Conservation (phyloP, 2,329 filamentous ascomycete species). For the Neophaeococcomyces aloes region DNA sequence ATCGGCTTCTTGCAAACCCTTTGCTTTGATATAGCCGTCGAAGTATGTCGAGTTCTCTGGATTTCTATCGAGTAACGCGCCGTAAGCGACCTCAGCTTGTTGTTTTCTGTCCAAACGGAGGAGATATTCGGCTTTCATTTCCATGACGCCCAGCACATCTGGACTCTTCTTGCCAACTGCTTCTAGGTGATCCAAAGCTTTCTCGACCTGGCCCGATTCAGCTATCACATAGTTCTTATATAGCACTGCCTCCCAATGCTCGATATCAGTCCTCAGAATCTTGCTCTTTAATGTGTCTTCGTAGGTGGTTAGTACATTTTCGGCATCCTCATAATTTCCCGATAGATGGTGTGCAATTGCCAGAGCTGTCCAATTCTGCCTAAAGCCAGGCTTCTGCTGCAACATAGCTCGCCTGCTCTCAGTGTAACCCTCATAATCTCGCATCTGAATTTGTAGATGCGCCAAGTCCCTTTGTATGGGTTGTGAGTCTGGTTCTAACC, state of each 20-base stretch:
- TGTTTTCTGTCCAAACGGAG: slow-evolving; percentile 63
- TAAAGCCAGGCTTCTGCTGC: slow-evolving; percentile 64
- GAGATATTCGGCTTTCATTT: slow-evolving; percentile 76
- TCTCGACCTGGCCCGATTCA: slow-evolving; percentile 71
- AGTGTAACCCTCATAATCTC: slow-evolving; percentile 88
- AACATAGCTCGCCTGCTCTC: slow-evolving; percentile 83
- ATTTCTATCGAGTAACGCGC: slow-evolving; percentile 73
- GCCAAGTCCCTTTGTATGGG: slow-evolving; percentile 93
- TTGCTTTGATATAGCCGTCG: slow-evolving; percentile 58
- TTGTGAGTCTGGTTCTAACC: slow-evolving; percentile 82
- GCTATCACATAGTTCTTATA: slow-evolving; percentile 95
- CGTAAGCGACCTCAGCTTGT: slow-evolving; percentile 74
- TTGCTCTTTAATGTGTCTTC: slow-evolving; percentile 78
- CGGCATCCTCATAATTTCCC: slow-evolving; percentile 76
- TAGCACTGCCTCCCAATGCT: slow-evolving; percentile 85
- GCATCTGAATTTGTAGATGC: slow-evolving; percentile 88
- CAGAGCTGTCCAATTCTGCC: slow-evolving; percentile 96
- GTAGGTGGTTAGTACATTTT: slow-evolving; percentile 82
- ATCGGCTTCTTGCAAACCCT: slow-evolving; percentile 54
- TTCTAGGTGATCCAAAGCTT: slow-evolving; percentile 78
- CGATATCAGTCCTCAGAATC: slow-evolving; percentile 67
- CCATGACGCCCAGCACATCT: slow-evolving; percentile 75
- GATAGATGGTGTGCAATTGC: slow-evolving; percentile 85
- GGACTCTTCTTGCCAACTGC: slow-evolving; percentile 64
- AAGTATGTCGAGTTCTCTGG: slow-evolving; percentile 82